phyloP scores from a whole-genome alignment of 495 filamentous ascomycete species.

The Neurospora tetrasperma region DNA sequence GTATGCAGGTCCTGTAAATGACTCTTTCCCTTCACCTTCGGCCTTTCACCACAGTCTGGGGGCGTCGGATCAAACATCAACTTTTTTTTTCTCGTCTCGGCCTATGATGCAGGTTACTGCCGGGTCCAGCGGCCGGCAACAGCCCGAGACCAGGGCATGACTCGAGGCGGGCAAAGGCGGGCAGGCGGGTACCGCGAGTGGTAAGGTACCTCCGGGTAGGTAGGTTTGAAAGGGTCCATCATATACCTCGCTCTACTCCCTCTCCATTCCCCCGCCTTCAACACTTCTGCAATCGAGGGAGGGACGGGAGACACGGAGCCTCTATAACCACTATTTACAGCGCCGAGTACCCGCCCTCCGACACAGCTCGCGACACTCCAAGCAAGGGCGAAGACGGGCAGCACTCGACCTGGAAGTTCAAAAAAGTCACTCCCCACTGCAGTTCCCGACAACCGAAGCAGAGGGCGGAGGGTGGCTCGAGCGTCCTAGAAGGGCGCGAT shows the following conservation, averaged over 20 bases:
- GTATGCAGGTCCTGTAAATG: background rate
- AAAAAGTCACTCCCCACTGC: background rate
- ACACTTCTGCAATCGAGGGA: background rate
- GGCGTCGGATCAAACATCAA: background rate
- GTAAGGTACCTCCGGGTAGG: background rate
- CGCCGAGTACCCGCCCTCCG: background rate
- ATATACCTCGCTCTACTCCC: background rate
- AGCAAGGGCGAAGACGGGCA: background rate
- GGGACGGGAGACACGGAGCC: background rate
- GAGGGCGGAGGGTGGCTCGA: background rate
- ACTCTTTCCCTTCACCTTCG: background rate
- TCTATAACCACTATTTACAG: background rate
- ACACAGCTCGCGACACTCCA: background rate
- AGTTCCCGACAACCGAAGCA: background rate
- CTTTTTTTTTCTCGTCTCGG: constrained; percentile 12
- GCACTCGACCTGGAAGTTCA: background rate
- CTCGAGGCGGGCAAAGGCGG: constrained; percentile 9
- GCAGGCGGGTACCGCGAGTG: background rate
- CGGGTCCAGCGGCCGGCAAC: constrained; percentile 11
- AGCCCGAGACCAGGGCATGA: constrained; percentile 8
- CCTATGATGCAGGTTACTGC: constrained; percentile 14
- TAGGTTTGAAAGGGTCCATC: background rate
- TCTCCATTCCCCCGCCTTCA: background rate
- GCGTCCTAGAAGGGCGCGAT: background rate
- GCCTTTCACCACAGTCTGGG: background rate